Evolutionary conservation across 345 rosid genomes (phyloP).

Genomic region (Crucihimalaya himalaica): DNA sequence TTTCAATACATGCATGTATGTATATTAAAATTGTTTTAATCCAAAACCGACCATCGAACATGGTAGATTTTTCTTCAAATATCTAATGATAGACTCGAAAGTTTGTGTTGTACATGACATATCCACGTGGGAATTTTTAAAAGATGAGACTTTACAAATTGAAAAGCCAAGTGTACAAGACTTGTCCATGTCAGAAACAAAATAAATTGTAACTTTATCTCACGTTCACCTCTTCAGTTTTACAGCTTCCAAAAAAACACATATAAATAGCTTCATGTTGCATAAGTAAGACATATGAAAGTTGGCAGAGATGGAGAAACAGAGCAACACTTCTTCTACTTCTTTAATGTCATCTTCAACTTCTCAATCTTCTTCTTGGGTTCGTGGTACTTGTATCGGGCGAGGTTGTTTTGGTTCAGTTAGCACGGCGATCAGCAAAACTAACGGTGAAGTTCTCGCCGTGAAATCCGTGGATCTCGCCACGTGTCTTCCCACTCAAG

Average conservation of each 20-base stretch:
- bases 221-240: constrained; percentile 26
- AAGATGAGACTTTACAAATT: constrained; percentile 25
- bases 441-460: constrained; percentile 50
- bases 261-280: constrained; percentile 29
- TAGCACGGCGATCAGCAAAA: constrained; percentile 39
- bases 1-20: background rate
- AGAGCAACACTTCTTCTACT: constrained; percentile 32
- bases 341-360: constrained; percentile 31
- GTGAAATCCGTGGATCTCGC: constrained; percentile 57
- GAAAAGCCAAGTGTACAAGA: constrained; percentile 22
- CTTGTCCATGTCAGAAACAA: constrained; percentile 32
- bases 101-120: constrained; percentile 37
- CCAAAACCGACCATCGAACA: constrained; percentile 32
- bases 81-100: constrained; percentile 30
- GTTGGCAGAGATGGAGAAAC: constrained; percentile 30
- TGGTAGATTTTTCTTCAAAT: constrained; percentile 9
- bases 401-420: constrained; percentile 64
- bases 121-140: constrained; percentile 29
- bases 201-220: constrained; percentile 35
- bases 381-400: constrained; percentile 57
- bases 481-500: constrained; percentile 40
- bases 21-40: background rate
- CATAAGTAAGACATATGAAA: constrained; percentile 6
- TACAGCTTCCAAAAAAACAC: constrained; percentile 2
- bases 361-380: constrained; percentile 40